Conservation (phyloP, 768 basidiomycete genomes). For the Psilocybe cyanescens region DNA sequence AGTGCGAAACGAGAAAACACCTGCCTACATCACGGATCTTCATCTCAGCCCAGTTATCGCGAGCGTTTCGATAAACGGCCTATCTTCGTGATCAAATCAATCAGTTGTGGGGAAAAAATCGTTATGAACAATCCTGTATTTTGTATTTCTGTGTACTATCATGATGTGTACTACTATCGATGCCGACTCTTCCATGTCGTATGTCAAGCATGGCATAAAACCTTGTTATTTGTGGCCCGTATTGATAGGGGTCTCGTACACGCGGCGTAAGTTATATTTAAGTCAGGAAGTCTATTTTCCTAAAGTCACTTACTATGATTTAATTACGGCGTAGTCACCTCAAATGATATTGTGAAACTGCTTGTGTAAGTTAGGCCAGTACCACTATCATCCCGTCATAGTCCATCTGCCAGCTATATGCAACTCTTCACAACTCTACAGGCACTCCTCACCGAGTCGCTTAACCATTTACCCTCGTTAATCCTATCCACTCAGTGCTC, state of each 20-base stretch:
- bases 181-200: neutral
- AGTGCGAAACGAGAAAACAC: conserved; percentile 40
- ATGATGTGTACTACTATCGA: neutral
- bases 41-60: conserved; percentile 52
- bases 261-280: neutral
- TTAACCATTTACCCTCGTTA: too few species aligned
- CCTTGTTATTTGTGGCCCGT: neutral
- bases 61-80: conserved; percentile 38
- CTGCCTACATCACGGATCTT: conserved; percentile 40
- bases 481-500: too few species aligned
- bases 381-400: too few species aligned
- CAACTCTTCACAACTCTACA: too few species aligned
- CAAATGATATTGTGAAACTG: too few species aligned
- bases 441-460: too few species aligned
- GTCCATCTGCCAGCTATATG: too few species aligned
- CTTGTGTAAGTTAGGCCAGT: too few species aligned
- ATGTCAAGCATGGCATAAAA: neutral
- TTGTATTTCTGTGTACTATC: neutral
- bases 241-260: neutral
- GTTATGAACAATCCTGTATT: neutral
- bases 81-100: conserved; percentile 16
- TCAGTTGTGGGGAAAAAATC: neutral
- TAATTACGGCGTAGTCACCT: too few species aligned
- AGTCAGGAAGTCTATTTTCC: neutral
- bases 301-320: neutral